Evolutionary conservation across 192 early-diverging fungal genomes (phyloP), one percentile per base, ranked within the genome.

Genomic region (Mortierella alpina): DNA sequence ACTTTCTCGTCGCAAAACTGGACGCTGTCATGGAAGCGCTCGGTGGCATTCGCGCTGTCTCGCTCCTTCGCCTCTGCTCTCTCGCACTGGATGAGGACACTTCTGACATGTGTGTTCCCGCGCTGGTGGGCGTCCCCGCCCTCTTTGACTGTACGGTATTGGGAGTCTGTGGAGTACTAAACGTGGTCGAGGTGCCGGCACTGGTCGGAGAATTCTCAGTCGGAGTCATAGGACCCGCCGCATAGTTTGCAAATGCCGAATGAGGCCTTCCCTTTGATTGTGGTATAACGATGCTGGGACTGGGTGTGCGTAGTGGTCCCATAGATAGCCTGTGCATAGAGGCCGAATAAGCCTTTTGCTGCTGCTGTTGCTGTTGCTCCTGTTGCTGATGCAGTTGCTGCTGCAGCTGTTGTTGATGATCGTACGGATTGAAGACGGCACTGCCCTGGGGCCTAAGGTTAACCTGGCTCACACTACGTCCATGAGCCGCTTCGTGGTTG

Each of bases 231-330:
- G 14, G 22, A 17, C 31, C 10, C 7, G 69, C 9, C 1, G 44
- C 46, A 56, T 39, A 71, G 0, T 11, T 17, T 6, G 58, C 68
- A 10, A 22, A 20, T 5, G 51, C 41, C 2, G 69, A 67, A 6
- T 78, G 69, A 5, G 63, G 69, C 14, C 63, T 49, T 12, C 15
- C 5, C 45, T 46, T 53, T 18, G 41, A 20, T 18, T 55, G 56
- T 39, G 76, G 77, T 54, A 80, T 80, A 22, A 72, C 17, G n/a
- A 80, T 80, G 17, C 69, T 72, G 17, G 76, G 69, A 11, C 58
- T 66, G 0, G 63, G 44, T 9, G 18, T 46, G 0, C 59, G n/a
- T 31, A 31, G 31, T 40, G 18, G 46, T 2, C 44, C 44, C 7
- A 68, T 9, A 22, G 47, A 18, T 3, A 56, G 42, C 1, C 66